Evolutionary conservation across 192 early-diverging fungal genomes (phyloP).

Genomic region (Backusella parvicylindrica): DNA sequence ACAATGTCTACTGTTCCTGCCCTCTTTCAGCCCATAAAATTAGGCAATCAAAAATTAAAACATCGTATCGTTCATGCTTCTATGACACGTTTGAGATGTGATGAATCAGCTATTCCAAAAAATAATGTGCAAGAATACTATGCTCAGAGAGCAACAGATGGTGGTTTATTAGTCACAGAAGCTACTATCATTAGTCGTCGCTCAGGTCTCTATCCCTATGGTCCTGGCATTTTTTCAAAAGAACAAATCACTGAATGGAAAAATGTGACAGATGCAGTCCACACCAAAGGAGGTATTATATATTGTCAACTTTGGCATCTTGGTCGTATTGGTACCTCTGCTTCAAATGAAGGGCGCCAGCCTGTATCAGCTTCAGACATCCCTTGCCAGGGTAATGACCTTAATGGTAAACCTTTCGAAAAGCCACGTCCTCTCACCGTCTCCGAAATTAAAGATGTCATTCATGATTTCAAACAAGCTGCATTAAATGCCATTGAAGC

Average conservation of each 20-base stretch:
- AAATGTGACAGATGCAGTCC: conserved; percentile 49
- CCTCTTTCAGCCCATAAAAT: conserved; percentile 18
- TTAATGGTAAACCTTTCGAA: neutral
- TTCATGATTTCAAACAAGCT: conserved; percentile 31
- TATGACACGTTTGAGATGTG: conserved; percentile 17
- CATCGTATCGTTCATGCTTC: conserved; percentile 25
- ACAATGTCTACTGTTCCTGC: neutral
- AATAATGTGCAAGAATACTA: conserved; percentile 17
- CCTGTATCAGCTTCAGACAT: conserved; percentile 26
- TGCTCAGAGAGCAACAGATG: conserved; percentile 16
- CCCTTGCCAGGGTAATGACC: conserved; percentile 1
- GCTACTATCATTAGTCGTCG: conserved; percentile 12
- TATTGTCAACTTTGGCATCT: conserved; percentile 53
- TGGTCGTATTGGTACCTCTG: conserved; percentile 6
- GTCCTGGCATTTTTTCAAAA: conserved; percentile 32
- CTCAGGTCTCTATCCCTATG: conserved; percentile 11
- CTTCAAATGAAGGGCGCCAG: neutral
- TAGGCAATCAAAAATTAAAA: conserved; percentile 7
- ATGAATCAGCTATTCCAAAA: neutral
- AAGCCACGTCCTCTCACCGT: conserved; percentile 14
- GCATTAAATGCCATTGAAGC: conserved; percentile 71
- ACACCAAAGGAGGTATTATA: conserved; percentile 52
- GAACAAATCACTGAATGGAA: conserved; percentile 52
- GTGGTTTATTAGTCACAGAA: conserved; percentile 26
- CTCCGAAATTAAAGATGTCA: conserved; percentile 1